Conservation (phyloP, 1,139 yeast species). For the Suzukiozyma palmioleophila region DNA sequence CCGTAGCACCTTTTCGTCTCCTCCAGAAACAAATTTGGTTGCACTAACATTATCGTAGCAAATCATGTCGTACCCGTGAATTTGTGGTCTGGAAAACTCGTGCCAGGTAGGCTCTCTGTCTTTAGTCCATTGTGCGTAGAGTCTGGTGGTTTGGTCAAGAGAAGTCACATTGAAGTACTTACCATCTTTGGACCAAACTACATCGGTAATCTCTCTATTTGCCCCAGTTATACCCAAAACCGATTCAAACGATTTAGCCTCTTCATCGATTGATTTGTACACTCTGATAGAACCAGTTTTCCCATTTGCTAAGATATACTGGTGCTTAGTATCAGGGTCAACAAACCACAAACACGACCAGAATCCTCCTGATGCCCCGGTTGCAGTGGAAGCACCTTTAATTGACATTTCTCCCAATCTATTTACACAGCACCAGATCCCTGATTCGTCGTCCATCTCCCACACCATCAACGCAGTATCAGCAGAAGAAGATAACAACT, state of each 20-base stretch:
- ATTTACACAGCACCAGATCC: conserved; percentile 82
- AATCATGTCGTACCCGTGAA: conserved; percentile 96
- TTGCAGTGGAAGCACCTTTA: conserved; percentile 97
- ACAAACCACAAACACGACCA: conserved; percentile 86
- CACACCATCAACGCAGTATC: conserved; percentile 95
- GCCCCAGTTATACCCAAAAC: conserved; percentile 73
- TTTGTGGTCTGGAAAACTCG: conserved; percentile 95
- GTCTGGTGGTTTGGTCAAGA: conserved; percentile 87
- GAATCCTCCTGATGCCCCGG: conserved; percentile 97
- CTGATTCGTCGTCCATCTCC: conserved; percentile 84
- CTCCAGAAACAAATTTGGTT: conserved; percentile 81
- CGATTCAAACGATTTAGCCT: conserved; percentile 47
- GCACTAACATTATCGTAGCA: conserved; percentile 62
- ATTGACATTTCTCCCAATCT: conserved; percentile 89
- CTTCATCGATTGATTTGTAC: conserved; percentile 48
- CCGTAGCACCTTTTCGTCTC: conserved; percentile 90
- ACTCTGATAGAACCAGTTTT: conserved; percentile 90
- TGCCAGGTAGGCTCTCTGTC: conserved; percentile 57
- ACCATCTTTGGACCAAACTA: conserved; percentile 73
- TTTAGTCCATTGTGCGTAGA: conserved; percentile 60
- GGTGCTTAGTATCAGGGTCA: conserved; percentile 27
- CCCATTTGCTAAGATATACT: conserved; percentile 72
- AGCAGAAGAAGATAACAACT: conserved; percentile 80
- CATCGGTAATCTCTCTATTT: conserved; percentile 66
- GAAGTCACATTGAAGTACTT: conserved; percentile 71